These are phyloP conservation scores for Chrysosphaeria jannelii DNA, from an alignment of 2,329 filamentous ascomycete species.

Conservation along the genomic window DNA sequence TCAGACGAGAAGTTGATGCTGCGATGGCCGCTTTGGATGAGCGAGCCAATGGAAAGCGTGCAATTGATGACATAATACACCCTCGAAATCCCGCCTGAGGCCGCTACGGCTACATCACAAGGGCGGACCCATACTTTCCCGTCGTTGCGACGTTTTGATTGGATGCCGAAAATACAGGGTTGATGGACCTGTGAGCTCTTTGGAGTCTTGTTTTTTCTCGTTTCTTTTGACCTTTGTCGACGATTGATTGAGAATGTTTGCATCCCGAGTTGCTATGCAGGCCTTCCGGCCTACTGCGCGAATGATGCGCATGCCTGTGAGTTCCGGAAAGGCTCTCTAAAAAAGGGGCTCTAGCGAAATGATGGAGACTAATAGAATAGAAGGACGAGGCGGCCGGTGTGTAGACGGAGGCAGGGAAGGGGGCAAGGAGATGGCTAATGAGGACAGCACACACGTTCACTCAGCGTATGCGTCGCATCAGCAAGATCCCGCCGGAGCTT, in stretches of 20 bases:
- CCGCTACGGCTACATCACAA: too few relatives aligned
- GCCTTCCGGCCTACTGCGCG: conserved; percentile 35
- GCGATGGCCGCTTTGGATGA: conserved; percentile 2
- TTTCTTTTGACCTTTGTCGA: background rate
- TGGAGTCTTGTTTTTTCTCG: conserved; percentile 5
- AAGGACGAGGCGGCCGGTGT: conserved; percentile 37
- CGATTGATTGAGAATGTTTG: conserved; percentile 21
- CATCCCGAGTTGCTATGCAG: conserved; percentile 30
- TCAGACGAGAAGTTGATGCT: conserved; percentile 3
- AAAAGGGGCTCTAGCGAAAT: too few relatives aligned
- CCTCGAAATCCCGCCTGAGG: too few relatives aligned
- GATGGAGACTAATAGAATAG: conserved; percentile 12
- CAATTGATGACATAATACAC: too few relatives aligned
- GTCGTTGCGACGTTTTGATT: too few relatives aligned
- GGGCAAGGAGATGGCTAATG: too few relatives aligned
- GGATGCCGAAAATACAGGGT: too few relatives aligned
- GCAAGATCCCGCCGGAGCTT: conserved; percentile 78
- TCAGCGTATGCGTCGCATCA: conserved; percentile 71
- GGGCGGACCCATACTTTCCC: too few relatives aligned
- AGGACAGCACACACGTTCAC: conserved; percentile 94
- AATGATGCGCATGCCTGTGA: conserved; percentile 43
- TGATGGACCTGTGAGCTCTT: conserved; percentile 1
- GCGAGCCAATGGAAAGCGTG: conserved; percentile 5
- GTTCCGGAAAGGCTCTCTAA: too few relatives aligned
- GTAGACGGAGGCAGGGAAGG: too few relatives aligned